Percentiles rank a stretch among this genome's conserved stretches.
phyloP scores from a whole-genome alignment of 2,329 filamentous ascomycete species.

The Trematosphaeria pertusa region DNA sequence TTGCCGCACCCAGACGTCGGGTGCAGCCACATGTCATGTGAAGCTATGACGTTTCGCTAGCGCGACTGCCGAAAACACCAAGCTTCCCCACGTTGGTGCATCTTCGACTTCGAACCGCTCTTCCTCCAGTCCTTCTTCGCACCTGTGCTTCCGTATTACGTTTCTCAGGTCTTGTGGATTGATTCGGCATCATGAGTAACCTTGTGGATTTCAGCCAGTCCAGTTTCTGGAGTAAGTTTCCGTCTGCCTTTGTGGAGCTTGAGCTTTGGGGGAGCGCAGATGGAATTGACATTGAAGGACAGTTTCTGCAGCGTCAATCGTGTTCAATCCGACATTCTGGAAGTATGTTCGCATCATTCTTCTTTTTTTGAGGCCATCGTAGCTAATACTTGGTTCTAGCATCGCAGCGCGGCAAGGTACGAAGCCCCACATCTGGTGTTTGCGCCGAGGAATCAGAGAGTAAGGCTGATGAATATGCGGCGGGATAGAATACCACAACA shows the following conservation, averaged over 20 bases:
- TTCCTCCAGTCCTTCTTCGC: background rate
- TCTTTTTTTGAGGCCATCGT: too few species aligned
- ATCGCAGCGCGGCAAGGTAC: slow-evolving; percentile 83
- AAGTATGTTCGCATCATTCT: slow-evolving; percentile 67
- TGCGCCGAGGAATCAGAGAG: background rate
- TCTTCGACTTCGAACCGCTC: slow-evolving; percentile 1
- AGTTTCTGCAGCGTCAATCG: slow-evolving; percentile 84
- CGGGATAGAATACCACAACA: slow-evolving; percentile 83
- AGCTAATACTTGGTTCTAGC: slow-evolving; percentile 53
- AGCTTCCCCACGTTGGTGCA: slow-evolving; percentile 11
- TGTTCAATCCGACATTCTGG: slow-evolving; percentile 99
- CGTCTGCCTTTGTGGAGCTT: background rate
- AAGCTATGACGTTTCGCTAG: slow-evolving; percentile 42
- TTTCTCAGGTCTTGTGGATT: too few species aligned
- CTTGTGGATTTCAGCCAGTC: slow-evolving; percentile 55
- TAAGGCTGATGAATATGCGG: slow-evolving; percentile 1
- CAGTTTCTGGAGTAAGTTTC: slow-evolving; percentile 54
- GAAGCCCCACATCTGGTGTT: slow-evolving; percentile 24
- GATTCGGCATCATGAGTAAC: slow-evolving; percentile 33
- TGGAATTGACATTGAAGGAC: slow-evolving; percentile 10
- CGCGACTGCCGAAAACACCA: slow-evolving; percentile 17
- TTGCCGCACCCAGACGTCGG: too few species aligned
- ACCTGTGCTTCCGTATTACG: background rate
- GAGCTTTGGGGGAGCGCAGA: slow-evolving; percentile 1
- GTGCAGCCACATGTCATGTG: slow-evolving; percentile 5